Percentiles rank a stretch among this genome's conserved stretches.
These are phyloP conservation scores for Achaetomiella virescens DNA, from an alignment of 495 filamentous ascomycete species.

Conservation along the genomic window DNA sequence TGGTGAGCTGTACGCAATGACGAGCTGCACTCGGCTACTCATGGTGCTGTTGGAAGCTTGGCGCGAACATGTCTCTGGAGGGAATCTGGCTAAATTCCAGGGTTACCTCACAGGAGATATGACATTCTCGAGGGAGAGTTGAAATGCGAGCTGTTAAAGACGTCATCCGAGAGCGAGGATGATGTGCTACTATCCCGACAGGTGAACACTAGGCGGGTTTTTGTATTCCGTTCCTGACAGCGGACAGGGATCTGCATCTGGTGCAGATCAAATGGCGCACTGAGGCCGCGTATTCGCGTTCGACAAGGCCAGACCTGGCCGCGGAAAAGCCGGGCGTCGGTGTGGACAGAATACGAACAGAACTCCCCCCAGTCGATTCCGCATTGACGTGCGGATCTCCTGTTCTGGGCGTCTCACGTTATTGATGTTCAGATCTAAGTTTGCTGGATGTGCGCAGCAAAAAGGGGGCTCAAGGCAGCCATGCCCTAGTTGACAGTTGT, in stretches of 20 bases:
- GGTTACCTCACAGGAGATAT: too few species aligned
- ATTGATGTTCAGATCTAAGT: too few species aligned
- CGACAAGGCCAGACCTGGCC: background rate
- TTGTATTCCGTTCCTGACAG: background rate
- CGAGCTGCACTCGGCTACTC: background rate
- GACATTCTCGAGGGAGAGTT: background rate
- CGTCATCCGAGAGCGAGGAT: background rate
- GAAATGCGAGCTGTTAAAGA: background rate
- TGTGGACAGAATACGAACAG: slow-evolving; percentile 6
- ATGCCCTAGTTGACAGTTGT: slow-evolving; percentile 7
- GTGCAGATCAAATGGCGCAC: background rate
- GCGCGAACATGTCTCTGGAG: background rate
- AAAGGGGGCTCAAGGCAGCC: slow-evolving; percentile 2
- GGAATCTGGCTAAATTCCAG: background rate
- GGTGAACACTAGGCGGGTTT: background rate
- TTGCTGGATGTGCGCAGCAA: background rate
- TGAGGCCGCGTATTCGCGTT: background rate
- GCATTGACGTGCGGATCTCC: too few species aligned
- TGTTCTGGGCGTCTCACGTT: too few species aligned
- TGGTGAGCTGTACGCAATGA: background rate
- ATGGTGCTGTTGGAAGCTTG: background rate
- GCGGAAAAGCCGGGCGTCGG: background rate
- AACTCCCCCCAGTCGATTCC: background rate
- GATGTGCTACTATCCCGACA: too few species aligned
- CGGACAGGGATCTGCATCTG: background rate